Evolutionary conservation across 495 filamentous ascomycete species (phyloP).

Genomic region (Hyaloscypha bicolor): DNA sequence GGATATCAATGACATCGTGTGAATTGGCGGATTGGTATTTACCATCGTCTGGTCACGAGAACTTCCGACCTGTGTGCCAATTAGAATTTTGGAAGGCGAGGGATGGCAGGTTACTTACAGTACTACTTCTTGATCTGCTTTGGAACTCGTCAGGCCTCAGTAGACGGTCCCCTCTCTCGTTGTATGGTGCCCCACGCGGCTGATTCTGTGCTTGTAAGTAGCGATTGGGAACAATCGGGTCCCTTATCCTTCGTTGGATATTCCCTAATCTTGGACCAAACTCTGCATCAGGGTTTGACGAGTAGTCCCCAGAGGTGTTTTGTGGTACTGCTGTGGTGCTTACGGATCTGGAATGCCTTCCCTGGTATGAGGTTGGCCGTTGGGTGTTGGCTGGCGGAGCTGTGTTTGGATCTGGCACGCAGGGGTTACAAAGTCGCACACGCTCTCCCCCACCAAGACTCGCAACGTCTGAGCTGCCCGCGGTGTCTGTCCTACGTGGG

Average conservation of each 20-base stretch:
- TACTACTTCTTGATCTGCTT: slow-evolving; percentile 27
- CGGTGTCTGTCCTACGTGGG: slow-evolving; percentile 35
- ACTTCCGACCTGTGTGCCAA: slow-evolving; percentile 14
- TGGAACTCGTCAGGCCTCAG: slow-evolving; percentile 10
- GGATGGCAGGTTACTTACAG: slow-evolving; percentile 14
- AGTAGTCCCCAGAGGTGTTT: not conserved
- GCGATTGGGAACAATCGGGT: slow-evolving; percentile 6
- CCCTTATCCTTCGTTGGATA: not conserved
- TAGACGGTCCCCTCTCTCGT: not conserved
- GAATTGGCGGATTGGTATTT: not conserved
- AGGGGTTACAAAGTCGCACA: slow-evolving; percentile 92
- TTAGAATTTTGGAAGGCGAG: not conserved
- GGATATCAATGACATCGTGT: not conserved
- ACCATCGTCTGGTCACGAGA: slow-evolving; percentile 10
- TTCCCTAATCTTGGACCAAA: slow-evolving; percentile 1
- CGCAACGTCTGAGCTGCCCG: slow-evolving; percentile 29
- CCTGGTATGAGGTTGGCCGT: slow-evolving; percentile 18
- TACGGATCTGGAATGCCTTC: slow-evolving; percentile 22
- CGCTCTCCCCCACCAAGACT: slow-evolving; percentile 70
- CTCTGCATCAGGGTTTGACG: slow-evolving; percentile 20
- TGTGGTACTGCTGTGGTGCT: slow-evolving; percentile 15
- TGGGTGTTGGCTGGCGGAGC: slow-evolving; percentile 48
- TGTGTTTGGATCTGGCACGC: slow-evolving; percentile 88
- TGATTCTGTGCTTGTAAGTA: not conserved
- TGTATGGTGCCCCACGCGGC: not conserved